phyloP scores from a whole-genome alignment of 192 early-diverging fungal species.

The Coemansia sp. region DNA sequence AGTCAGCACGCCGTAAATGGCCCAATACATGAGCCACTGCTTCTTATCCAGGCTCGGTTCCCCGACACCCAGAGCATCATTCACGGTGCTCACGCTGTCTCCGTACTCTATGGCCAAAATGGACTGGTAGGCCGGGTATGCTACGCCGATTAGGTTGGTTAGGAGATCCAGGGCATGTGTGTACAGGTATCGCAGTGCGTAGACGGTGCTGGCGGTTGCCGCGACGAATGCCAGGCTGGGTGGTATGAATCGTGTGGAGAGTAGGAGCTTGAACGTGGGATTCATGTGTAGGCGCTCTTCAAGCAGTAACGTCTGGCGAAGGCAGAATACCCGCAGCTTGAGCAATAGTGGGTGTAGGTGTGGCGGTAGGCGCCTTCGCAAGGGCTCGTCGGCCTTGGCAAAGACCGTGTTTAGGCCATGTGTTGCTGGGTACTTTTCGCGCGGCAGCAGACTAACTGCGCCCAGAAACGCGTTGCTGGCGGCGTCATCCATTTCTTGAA shows the following conservation, averaged over 20 bases:
- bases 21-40: constrained; percentile 54
- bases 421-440: constrained; percentile 37
- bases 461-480: constrained; percentile 31
- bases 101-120: constrained; percentile 52
- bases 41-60: constrained; percentile 44
- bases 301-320: constrained; percentile 28
- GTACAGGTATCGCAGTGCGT: constrained; percentile 41
- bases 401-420: constrained; percentile 15
- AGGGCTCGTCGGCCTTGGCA: not conserved
- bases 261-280: constrained; percentile 38
- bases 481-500: not conserved
- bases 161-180: constrained; percentile 42
- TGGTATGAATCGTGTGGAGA: constrained; percentile 32
- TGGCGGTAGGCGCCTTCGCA: constrained; percentile 26
- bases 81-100: constrained; percentile 5
- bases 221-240: constrained; percentile 38
- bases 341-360: constrained; percentile 38
- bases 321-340: constrained; percentile 26
- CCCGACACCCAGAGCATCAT: constrained; percentile 24
- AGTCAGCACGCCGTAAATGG: constrained; percentile 46
- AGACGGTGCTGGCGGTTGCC: constrained; percentile 40
- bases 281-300: constrained; percentile 47
- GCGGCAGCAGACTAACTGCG: constrained; percentile 32
- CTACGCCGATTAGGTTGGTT: constrained; percentile 46
- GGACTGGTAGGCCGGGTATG: constrained; percentile 52